These are phyloP conservation scores for Chalara sp. DNA, from an alignment of 2,329 filamentous ascomycete species.

Conservation along the genomic window DNA sequence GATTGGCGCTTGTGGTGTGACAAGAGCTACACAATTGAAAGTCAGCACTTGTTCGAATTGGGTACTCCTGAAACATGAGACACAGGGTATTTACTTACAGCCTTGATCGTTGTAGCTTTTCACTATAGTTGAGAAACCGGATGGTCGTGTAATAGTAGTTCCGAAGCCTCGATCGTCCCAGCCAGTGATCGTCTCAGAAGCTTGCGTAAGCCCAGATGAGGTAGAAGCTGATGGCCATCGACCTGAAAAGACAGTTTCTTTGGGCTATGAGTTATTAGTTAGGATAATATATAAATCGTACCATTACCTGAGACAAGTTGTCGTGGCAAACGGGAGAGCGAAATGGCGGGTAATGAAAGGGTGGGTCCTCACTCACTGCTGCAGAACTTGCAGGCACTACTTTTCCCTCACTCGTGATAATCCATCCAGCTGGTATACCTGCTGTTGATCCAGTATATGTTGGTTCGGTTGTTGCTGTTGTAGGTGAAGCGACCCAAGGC, in stretches of 20 bases:
- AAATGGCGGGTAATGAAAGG: slow-evolving; percentile 22
- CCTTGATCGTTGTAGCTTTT: slow-evolving; percentile 39
- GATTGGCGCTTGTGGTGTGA: not conserved
- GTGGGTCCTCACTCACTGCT: slow-evolving; percentile 52
- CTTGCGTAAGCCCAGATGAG: slow-evolving; percentile 32
- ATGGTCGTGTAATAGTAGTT: slow-evolving; percentile 35
- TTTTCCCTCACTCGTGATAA: slow-evolving; percentile 72
- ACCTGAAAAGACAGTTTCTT: no score
- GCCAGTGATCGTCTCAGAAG: slow-evolving; percentile 32
- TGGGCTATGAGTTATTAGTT: no score
- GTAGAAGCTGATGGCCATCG: slow-evolving; percentile 35
- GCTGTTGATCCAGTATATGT: slow-evolving; percentile 29
- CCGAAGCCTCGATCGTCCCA: slow-evolving; percentile 43
- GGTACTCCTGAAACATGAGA: no score
- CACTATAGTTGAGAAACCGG: slow-evolving; percentile 27
- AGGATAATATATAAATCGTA: slow-evolving; percentile 26
- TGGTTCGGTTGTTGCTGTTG: slow-evolving; percentile 40
- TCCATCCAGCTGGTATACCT: slow-evolving; percentile 73
- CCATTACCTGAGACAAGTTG: slow-evolving; percentile 30
- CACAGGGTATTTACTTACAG: slow-evolving; percentile 10
- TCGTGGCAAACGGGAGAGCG: slow-evolving; percentile 16
- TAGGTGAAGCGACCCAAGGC: slow-evolving; percentile 58
- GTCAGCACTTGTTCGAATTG: no score
- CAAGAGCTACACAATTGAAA: not conserved
- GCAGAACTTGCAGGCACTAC: slow-evolving; percentile 66